Evolutionary conservation across 495 filamentous ascomycete species (phyloP), one percentile per base, ranked within the genome.

Genomic region (Aspergillus funiculosus): DNA sequence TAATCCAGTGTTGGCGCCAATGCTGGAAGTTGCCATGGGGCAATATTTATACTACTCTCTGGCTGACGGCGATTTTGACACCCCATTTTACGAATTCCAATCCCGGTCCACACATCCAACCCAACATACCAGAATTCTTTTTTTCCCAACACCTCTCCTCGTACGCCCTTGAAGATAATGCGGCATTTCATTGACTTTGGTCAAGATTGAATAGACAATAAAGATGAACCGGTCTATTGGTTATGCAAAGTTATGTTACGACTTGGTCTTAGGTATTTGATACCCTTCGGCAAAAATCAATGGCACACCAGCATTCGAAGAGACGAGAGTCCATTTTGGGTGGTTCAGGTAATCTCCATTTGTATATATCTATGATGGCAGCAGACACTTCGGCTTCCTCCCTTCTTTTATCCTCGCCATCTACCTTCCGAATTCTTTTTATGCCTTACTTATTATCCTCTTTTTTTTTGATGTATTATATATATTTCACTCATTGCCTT

Each of bases 281-380:
- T 31, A 29, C 27, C 41, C 14, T 20, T 32, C 5, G 48, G 35
- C 30, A 7, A 20, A 17, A 2, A 39, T 32, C 31, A 13, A 42
- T 11, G 25, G 28, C n/a, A n/a, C n/a, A n/a, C n/a, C n/a, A n/a
- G n/a, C n/a, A n/a, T n/a, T n/a, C n/a, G 20, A 26, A 10, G 6
- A 29, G 9, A 28, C 26, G 24, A 28, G 20, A 34, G 9, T 34
- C 18, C 30, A 6, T 15, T 15, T 13, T 22, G 21, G 29, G 41
- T 43, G 41, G 41, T 32, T 43, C 41, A 32, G 41, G 28, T 34
- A 32, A 25, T 27, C 41, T 43, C 22, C 41, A 34, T 24, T 18
- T 42, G 3, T n/a, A n/a, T n/a, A n/a, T n/a, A n/a, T n/a, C n/a
- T n/a, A n/a, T n/a, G n/a, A n/a, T n/a, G n/a, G n/a, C n/a, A n/a